Base-by-base conservation (phyloP, 257 asterid species). In the Plantago ovata region DNA sequence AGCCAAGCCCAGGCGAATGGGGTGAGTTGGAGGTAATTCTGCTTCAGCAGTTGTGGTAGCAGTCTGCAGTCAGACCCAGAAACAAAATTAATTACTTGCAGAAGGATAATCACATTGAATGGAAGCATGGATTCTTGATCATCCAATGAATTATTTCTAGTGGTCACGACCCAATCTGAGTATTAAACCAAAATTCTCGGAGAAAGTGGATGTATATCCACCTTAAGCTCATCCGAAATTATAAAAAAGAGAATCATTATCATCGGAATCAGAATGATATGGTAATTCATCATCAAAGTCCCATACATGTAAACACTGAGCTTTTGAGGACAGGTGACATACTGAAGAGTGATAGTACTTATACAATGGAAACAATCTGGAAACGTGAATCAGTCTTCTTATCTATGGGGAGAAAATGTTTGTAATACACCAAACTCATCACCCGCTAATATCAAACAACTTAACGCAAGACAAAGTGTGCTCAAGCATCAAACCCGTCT, bases 1-100 rank as follows among this genome's bases (percentile, higher is more conserved):
- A 65, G 95, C 95, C 86, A 89, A 66, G 6, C 97, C 97, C 94
- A 89, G 48, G 38, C 97, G 87, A 72, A 89, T 86, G 42, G 97
- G 95, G 70, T 89, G 95, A 3, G 97, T 89, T 28, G 97, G 94
- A 48, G 95, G 82, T 56, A 89, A 71, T 53, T 82, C 95, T 47
- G 89, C 77, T 71, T 84, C 95, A 18, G 97, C 94, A 55, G 83
- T 52, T 38, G 77, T 73, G 58, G 94, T 89, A 28, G 97, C 97
- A 40, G 75, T 19, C 97, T 89, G 78, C 72, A 68, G 62, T 58
- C 15, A 21, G 7, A 23, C 10, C 21, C 53, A 47, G 21, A 23
- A 47, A 18, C 19, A 13, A 47, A 47, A 18, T 18, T 59, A 68
- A 50, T 61, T 63, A 14, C 60, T 58, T 62, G 23, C 56, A 74